phyloP scores from a whole-genome alignment of 768 basidiomycete species.

The Rhodotorula taiwanensis region DNA sequence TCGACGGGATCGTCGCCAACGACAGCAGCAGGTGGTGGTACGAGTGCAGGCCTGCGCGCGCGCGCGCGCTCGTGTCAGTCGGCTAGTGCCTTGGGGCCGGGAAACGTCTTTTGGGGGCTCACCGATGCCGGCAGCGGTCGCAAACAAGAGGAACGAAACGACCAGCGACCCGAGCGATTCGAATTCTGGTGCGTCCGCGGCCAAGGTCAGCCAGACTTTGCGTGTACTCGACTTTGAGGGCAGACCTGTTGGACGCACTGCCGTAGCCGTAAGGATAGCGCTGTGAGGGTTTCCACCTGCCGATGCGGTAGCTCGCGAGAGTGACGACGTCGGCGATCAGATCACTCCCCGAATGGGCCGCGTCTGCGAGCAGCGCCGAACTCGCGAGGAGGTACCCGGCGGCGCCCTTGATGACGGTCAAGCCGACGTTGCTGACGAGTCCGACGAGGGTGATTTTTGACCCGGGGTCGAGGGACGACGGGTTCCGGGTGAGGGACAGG shows the following conservation, averaged over 20 bases:
- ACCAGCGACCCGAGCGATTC: conserved; percentile 91
- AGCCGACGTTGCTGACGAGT: conserved; percentile 67
- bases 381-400: conserved; percentile 86
- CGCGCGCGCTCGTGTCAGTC: not conserved
- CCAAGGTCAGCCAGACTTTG: not conserved
- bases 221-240: conserved; percentile 38
- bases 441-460: conserved; percentile 79
- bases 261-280: conserved; percentile 61
- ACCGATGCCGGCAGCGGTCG: conserved; percentile 67
- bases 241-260: conserved; percentile 1
- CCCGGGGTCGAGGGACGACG: conserved; percentile 49
- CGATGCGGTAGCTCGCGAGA: conserved; percentile 77
- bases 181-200: conserved; percentile 55
- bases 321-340: conserved; percentile 86
- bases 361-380: conserved; percentile 83
- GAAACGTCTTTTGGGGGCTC: not conserved
- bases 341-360: conserved; percentile 83
- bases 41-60: conserved; percentile 66
- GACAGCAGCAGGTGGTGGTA: conserved; percentile 72
- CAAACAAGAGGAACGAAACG: conserved; percentile 76
- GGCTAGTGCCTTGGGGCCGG: too few relatives aligned
- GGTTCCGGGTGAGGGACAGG: conserved; percentile 48
- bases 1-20: conserved; percentile 48
- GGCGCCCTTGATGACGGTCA: conserved; percentile 74
- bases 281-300: conserved; percentile 68